Evolutionary conservation across 108 stramenopile species (phyloP).

Genomic region (Nannochloropsis gaditana): DNA sequence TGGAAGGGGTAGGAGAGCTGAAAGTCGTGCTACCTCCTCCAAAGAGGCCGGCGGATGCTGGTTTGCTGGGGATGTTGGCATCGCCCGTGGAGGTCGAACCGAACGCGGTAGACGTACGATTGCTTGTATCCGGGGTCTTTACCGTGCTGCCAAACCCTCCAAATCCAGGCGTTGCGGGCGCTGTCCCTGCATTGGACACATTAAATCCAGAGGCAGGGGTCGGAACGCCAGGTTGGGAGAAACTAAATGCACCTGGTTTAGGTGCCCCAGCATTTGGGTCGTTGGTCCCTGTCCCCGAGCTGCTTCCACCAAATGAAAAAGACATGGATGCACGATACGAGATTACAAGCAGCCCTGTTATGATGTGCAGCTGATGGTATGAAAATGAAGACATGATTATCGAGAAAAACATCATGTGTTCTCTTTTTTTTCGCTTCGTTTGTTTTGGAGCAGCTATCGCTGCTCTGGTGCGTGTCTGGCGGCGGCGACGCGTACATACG

Average conservation of each 20-base stretch:
- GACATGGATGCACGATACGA: background rate
- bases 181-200: background rate
- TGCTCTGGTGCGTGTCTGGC: too few species aligned
- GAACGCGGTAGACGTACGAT: background rate
- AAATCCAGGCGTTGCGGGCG: background rate
- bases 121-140: too few species aligned
- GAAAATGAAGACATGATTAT: too few species aligned
- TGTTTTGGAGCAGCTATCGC: too few species aligned
- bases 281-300: background rate
- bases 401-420: too few species aligned
- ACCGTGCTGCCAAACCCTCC: background rate
- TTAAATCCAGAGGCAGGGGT: background rate
- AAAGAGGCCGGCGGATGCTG: background rate
- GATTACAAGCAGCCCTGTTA: too few species aligned
- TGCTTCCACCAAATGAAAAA: background rate
- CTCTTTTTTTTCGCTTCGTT: too few species aligned
- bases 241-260: background rate
- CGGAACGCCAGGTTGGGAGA: background rate
- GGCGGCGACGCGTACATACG: too few species aligned
- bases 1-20: background rate
- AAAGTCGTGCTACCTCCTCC: background rate
- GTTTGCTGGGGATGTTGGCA: background rate
- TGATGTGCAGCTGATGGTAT: too few species aligned
- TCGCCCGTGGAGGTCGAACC: conserved; percentile 5
- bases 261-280: background rate